phyloP scores from a whole-genome alignment of 2,329 filamentous ascomycete genomes.

The Anthostomella pinea region DNA sequence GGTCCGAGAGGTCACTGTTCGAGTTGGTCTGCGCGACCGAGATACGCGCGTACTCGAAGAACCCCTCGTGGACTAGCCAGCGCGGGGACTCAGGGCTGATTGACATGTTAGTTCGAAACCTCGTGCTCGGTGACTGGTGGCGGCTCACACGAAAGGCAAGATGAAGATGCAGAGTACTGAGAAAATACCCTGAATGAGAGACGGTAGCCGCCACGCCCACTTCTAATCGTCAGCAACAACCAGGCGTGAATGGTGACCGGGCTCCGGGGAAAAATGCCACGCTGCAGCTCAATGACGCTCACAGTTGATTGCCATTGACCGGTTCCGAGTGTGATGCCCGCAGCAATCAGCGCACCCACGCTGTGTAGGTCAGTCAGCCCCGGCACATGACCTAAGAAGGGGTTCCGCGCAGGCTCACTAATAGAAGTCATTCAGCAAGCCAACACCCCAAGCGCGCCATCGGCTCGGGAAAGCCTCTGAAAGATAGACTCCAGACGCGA shows the following conservation, averaged over 20 bases:
- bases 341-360: conserved; percentile 40
- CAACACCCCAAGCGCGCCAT: conserved; percentile 36
- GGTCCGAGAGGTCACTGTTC: conserved; percentile 37
- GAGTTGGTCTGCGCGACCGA: conserved; percentile 41
- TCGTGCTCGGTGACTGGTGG: background rate
- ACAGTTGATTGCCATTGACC: conserved; percentile 38
- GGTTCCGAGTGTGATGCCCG: conserved; percentile 43
- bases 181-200: conserved; percentile 39
- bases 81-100: conserved; percentile 40
- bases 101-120: background rate
- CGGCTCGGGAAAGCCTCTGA: conserved; percentile 46
- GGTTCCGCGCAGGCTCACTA: conserved; percentile 21
- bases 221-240: no score
- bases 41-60: conserved; percentile 37
- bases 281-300: conserved; percentile 3
- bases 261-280: background rate
- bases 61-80: conserved; percentile 40
- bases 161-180: conserved; percentile 39
- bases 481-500: conserved; percentile 46
- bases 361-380: conserved; percentile 9
- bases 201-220: conserved; percentile 46
- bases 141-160: conserved; percentile 37
- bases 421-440: conserved; percentile 29
- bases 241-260: no score
- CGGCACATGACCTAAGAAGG: no score